Conservation (phyloP, 139 green algal genomes). For the Astrephomene gubernaculifera region DNA sequence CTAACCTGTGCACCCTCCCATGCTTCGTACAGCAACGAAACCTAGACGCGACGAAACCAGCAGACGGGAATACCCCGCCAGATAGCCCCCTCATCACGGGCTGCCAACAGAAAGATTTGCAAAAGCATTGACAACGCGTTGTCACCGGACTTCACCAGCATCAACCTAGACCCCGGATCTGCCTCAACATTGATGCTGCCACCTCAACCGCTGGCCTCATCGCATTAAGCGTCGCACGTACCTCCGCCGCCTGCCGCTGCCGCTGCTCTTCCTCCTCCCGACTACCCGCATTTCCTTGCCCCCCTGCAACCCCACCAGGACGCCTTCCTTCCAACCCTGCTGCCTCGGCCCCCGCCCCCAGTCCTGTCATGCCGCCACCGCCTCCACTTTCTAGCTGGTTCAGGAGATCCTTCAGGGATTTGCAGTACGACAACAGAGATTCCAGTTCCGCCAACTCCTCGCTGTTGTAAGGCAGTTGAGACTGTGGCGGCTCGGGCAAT, state of each 20-base stretch:
- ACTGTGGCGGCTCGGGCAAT: background rate
- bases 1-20: no score
- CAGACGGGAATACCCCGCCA: no score
- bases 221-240: background rate
- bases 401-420: background rate
- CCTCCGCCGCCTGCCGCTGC: background rate
- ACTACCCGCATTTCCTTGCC: background rate
- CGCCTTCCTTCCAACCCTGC: background rate
- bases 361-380: background rate
- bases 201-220: background rate
- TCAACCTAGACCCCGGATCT: background rate
- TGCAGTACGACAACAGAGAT: constrained; percentile 3
- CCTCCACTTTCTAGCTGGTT: background rate
- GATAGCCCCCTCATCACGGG: no score
- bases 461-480: background rate
- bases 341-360: background rate
- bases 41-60: no score
- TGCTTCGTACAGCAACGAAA: no score
- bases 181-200: background rate
- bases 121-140: no score
- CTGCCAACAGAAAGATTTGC: no score
- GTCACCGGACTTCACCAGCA: no score
- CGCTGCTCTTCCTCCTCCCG: background rate
- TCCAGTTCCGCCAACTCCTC: background rate
- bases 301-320: background rate